Evolutionary conservation across 2,329 filamentous ascomycete genomes (phyloP).

Genomic region (Phaeosphaeriaceae sp.): DNA sequence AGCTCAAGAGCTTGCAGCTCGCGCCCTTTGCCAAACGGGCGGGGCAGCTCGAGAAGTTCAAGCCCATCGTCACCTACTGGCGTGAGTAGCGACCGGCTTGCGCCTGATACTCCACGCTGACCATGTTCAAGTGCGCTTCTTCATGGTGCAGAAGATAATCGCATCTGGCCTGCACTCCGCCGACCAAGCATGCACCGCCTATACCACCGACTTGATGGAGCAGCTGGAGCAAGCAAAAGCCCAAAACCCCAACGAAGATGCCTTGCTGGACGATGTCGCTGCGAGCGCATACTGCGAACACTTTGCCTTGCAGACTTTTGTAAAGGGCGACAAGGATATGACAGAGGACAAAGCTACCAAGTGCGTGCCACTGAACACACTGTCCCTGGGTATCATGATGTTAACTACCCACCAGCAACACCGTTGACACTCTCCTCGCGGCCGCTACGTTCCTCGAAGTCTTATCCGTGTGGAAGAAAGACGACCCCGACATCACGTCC

Average conservation of each 20-base stretch:
- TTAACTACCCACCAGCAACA: slow-evolving; percentile 67
- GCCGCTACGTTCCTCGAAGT: slow-evolving; percentile 92
- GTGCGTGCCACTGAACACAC: slow-evolving; percentile 52
- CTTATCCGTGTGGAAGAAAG: slow-evolving; percentile 78
- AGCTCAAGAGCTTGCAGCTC: slow-evolving; percentile 81
- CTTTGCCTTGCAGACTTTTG: slow-evolving; percentile 88
- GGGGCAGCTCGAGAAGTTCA: slow-evolving; percentile 79
- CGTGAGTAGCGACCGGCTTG: slow-evolving; percentile 65
- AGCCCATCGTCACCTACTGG: slow-evolving; percentile 94
- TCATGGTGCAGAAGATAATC: slow-evolving; percentile 91
- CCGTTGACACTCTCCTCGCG: slow-evolving; percentile 91
- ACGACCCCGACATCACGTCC: slow-evolving; percentile 75
- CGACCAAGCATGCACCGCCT: slow-evolving; percentile 79
- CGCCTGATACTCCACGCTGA: slow-evolving; percentile 20
- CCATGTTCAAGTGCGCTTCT: slow-evolving; percentile 49
- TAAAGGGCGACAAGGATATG: slow-evolving; percentile 81
- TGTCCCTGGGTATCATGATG: neutral
- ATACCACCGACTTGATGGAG: slow-evolving; percentile 87
- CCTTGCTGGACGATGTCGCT: slow-evolving; percentile 82
- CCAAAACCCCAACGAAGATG: slow-evolving; percentile 78
- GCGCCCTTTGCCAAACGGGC: slow-evolving; percentile 84
- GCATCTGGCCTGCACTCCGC: slow-evolving; percentile 77
- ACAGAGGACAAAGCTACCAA: slow-evolving; percentile 82
- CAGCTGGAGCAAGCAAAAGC: slow-evolving; percentile 83
- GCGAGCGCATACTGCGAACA: slow-evolving; percentile 94